A percentile compares a stretch with the other conserved stretches of the same genome.
These are phyloP conservation scores for Hypoxylon sp. DNA, from an alignment of 2,329 filamentous ascomycete species.

Conservation along the genomic window DNA sequence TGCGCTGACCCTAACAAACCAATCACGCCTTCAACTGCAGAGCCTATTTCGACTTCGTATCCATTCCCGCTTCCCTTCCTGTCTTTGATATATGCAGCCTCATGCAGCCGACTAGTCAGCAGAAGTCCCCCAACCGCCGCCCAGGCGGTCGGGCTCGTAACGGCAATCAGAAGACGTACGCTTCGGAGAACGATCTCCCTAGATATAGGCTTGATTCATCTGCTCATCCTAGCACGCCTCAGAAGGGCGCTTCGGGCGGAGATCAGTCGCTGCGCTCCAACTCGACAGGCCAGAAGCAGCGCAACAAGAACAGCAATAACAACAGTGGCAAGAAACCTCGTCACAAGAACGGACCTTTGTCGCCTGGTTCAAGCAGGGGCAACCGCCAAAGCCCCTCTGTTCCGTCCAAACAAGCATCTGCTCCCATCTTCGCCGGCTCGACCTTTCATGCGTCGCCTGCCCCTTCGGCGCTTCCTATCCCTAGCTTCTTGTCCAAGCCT, in stretches of 20 bases:
- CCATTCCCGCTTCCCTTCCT: background rate
- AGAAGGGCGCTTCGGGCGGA: slow-evolving; percentile 51
- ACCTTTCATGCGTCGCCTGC: slow-evolving; percentile 96
- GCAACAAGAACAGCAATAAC: slow-evolving; percentile 38
- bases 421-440: slow-evolving; percentile 83
- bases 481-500: slow-evolving; percentile 82
- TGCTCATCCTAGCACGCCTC: slow-evolving; percentile 54
- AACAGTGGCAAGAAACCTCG: slow-evolving; percentile 40
- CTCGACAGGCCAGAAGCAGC: slow-evolving; percentile 44
- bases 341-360: slow-evolving; percentile 47
- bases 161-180: slow-evolving; percentile 62
- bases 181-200: slow-evolving; percentile 63
- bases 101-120: slow-evolving; percentile 48
- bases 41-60: slow-evolving; percentile 22
- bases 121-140: slow-evolving; percentile 52
- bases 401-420: slow-evolving; percentile 55
- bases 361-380: slow-evolving; percentile 53
- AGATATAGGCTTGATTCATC: slow-evolving; percentile 46
- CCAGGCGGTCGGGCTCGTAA: slow-evolving; percentile 50
- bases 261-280: slow-evolving; percentile 43
- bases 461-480: slow-evolving; percentile 86
- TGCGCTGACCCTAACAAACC: slow-evolving; percentile 1
- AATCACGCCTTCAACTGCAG: slow-evolving; percentile 11
- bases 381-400: slow-evolving; percentile 57
- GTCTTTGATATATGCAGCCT: slow-evolving; percentile 38